phyloP scores from a whole-genome alignment of 108 stramenopile species.

The Pseudonitzschia delicatissima region DNA sequence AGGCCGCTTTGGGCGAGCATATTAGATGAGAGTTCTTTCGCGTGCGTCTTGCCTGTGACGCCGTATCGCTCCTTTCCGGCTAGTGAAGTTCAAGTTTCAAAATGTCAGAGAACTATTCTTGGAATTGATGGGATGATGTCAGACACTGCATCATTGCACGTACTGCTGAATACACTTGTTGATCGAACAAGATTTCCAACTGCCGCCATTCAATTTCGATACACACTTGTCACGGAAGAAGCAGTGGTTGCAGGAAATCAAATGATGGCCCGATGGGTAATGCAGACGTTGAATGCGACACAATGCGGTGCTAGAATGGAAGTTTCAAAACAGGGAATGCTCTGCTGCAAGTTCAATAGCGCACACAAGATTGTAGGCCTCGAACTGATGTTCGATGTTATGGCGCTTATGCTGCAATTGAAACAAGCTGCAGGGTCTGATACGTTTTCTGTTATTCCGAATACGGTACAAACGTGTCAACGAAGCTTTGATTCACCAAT shows the following conservation, averaged over 20 bases:
- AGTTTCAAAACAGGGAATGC: constrained; percentile 89
- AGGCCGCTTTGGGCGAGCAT: constrained; percentile 80
- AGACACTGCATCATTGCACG: constrained; percentile 87
- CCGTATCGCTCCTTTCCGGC: constrained; percentile 93
- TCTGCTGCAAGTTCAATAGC: constrained; percentile 88
- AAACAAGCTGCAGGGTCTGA: constrained; percentile 87
- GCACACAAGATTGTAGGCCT: constrained; percentile 83
- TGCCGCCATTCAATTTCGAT: constrained; percentile 79
- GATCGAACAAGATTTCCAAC: constrained; percentile 70
- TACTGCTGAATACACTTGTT: constrained; percentile 78
- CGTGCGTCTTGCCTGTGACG: constrained; percentile 84
- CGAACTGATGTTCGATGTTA: constrained; percentile 96
- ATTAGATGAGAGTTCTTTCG: constrained; percentile 85
- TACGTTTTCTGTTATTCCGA: constrained; percentile 81
- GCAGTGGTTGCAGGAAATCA: constrained; percentile 86
- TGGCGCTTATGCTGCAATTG: constrained; percentile 97
- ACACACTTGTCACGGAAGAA: constrained; percentile 86
- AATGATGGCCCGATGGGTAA: constrained; percentile 93
- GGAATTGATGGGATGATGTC: constrained; percentile 95
- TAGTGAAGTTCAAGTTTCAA: constrained; percentile 87
- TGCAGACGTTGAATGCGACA: constrained; percentile 86
- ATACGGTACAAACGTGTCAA: constrained; percentile 83
- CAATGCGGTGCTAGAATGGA: constrained; percentile 82
- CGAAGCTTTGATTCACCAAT: constrained; percentile 77
- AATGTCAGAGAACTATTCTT: constrained; percentile 86